A percentile compares a stretch with the other conserved stretches of the same genome.
These are phyloP conservation scores for Suhomyces atakaporum DNA, from an alignment of 1,139 yeast species.

Conservation along the genomic window DNA sequence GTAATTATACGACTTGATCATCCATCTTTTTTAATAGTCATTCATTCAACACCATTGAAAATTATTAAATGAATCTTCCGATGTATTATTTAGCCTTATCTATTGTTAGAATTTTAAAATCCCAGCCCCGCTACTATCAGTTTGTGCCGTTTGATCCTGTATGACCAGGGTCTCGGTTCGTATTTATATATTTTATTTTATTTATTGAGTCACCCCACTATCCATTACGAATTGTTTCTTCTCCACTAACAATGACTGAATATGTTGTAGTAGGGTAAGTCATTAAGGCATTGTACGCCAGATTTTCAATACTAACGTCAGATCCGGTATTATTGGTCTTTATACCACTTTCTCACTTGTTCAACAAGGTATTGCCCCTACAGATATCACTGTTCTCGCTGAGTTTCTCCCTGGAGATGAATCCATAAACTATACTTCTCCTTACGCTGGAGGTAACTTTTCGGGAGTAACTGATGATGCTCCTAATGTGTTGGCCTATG, in stretches of 20 bases:
- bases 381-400: conserved; percentile 59
- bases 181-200: no score
- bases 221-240: no score
- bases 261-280: conserved; percentile 39
- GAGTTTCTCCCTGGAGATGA: conserved; percentile 74
- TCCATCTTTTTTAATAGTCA: no score
- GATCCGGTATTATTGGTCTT: conserved; percentile 74
- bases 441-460: conserved; percentile 80
- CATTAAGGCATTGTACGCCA: neutral
- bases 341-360: conserved; percentile 60
- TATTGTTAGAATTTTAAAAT: no score
- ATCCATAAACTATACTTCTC: conserved; percentile 69
- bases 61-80: no score
- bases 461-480: conserved; percentile 66
- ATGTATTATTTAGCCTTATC: no score
- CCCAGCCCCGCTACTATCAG: no score
- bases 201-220: no score
- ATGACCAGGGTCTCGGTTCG: no score
- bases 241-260: conserved; percentile 23
- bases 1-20: no score
- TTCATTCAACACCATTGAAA: no score
- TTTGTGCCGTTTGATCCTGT: neutral
- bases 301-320: conserved; percentile 13
- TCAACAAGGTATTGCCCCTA: conserved; percentile 44
- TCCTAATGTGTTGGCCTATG: conserved; percentile 51